Conservation (phyloP, 2,329 filamentous ascomycete species). For the Scytalidium lignicola region DNA sequence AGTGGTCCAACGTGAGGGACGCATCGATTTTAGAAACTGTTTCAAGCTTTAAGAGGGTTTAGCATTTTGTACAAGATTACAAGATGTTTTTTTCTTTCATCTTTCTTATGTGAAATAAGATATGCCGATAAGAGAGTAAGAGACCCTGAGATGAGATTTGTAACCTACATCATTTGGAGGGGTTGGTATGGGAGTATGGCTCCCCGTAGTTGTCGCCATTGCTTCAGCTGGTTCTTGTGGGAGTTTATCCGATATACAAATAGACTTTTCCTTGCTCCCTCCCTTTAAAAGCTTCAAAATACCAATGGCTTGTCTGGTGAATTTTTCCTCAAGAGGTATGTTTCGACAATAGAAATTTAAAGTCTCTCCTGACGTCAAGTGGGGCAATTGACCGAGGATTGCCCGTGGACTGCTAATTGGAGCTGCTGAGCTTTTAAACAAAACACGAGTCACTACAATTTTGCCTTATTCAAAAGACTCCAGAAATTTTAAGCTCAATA, state of each 20-base stretch:
- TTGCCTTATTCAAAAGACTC: too few species aligned
- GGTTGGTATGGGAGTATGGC: not conserved
- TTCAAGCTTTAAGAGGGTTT: slow-evolving; percentile 20
- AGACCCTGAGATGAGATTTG: too few species aligned
- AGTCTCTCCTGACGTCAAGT: not conserved
- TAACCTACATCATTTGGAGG: not conserved
- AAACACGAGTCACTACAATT: too few species aligned
- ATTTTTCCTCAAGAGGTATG: not conserved
- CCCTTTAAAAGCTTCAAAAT: too few species aligned
- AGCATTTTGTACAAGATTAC: not conserved
- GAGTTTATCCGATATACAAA: not conserved
- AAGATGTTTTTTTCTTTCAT: not conserved
- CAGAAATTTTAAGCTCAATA: too few species aligned
- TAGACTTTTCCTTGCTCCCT: too few species aligned
- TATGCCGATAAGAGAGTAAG: too few species aligned
- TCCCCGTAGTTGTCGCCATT: not conserved
- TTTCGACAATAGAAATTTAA: not conserved
- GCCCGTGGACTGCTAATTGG: not conserved
- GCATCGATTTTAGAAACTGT: slow-evolving; percentile 24
- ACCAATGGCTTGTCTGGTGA: too few species aligned
- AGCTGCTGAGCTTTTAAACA: too few species aligned
- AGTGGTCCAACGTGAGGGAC: slow-evolving; percentile 33
- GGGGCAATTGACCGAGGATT: not conserved
- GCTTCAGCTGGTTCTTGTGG: too few species aligned
- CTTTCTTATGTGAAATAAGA: too few species aligned